Base-by-base conservation (phyloP, 768 basidiomycete genomes). In the Lactarius deliciosus region DNA sequence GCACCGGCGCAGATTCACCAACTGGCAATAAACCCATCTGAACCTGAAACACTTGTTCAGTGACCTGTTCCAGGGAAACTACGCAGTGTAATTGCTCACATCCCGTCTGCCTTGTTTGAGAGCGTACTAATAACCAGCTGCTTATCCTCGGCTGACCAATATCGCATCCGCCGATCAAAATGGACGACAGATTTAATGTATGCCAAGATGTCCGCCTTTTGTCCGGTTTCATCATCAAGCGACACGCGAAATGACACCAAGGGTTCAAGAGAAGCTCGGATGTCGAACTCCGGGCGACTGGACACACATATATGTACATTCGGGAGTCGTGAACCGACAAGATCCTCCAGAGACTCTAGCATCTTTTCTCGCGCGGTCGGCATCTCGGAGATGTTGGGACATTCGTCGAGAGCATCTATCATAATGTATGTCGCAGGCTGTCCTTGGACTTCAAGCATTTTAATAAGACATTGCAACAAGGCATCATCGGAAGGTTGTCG, bases 11-110 rank as follows among this genome's bases (percentile, higher is more conserved):
- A 47, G 59, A 1, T 11, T 28, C 30, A 47, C 43, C 59, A 60
- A n/a, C n/a, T 60, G 43, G 20, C 45, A 61, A n/a, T 5, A 61
- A 6, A 50, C 45, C 60, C 45, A 61, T 36, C 60, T 10, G 16
- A 61, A 61, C 60, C 60, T 61, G 45, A 9, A 9, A 20, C 43
- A 45, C 9, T 45, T 15, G 10, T 11, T n/a, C 15, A n/a, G 28
- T 3, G 5, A 22, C 45, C 45, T 15, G 36, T 53, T 13, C 18
- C 36, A 8, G 18, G 18, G 22, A 15, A 10, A 25, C 7, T 30
- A 15, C 25, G 22, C n/a, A 22, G 1, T 1, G 30, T 18, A 2
- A 32, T 50, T n/a, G 1, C 32, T 50, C 20, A 61, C 60, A 61
- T 61, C 6, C 60, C 50, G 20, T 47, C 47, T n/a, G 60, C 60